These are phyloP conservation scores for Guadua angustifolia DNA, from an alignment of 176 grass and related monocot genomes.

Conservation along the genomic window DNA sequence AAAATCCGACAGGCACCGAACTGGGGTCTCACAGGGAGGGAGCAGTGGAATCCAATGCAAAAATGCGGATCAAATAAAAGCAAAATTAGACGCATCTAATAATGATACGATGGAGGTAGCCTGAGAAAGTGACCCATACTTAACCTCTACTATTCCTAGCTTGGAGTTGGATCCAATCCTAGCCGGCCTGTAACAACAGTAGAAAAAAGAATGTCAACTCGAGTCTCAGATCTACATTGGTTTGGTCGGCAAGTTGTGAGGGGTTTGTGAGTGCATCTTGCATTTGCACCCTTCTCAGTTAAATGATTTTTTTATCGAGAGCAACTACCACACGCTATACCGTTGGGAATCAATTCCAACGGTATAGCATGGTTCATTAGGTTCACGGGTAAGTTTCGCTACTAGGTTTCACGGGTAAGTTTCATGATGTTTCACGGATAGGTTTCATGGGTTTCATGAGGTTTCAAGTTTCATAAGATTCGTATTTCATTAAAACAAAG, in stretches of 20 bases:
- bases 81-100: constrained; percentile 35
- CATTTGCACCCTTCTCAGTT: neutral
- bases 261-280: neutral
- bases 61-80: constrained; percentile 18
- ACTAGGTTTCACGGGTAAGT: too few species aligned
- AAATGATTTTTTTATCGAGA: too few species aligned
- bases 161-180: too few species aligned
- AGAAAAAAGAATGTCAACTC: constrained; percentile 52
- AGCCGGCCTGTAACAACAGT: neutral
- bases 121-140: constrained; percentile 41
- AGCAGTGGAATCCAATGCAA: constrained; percentile 53
- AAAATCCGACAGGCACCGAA: constrained; percentile 44
- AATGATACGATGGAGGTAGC: constrained; percentile 19
- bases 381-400: too few species aligned
- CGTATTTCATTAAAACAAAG: too few species aligned
- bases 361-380: too few species aligned
- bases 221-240: neutral
- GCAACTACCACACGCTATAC: too few species aligned
- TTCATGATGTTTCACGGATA: too few species aligned
- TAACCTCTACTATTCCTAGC: neutral
- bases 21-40: constrained; percentile 38
- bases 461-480: too few species aligned
- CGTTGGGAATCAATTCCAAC: too few species aligned
- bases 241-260: neutral
- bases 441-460: too few species aligned